Conservation (phyloP, 805 yeast species). For the Saturnispora besseyi region DNA sequence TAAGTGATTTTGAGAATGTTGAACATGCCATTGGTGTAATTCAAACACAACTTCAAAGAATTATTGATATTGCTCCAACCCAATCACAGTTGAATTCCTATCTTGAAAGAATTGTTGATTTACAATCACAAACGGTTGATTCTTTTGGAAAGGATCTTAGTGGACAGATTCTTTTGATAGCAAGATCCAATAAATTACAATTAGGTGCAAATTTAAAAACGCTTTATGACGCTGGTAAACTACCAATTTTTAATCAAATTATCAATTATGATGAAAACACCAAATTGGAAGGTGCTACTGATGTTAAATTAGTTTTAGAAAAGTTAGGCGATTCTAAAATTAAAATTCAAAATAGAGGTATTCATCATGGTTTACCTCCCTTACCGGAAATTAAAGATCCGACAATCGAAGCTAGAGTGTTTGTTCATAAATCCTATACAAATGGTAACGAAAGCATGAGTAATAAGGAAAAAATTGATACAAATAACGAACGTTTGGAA, state of each 20-base stretch:
- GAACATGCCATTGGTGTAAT: conserved; percentile 48
- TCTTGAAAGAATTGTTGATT: conserved; percentile 13
- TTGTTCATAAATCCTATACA: conserved; percentile 69
- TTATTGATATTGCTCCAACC: conserved; percentile 52
- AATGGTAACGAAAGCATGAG: conserved; percentile 48
- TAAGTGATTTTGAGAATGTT: conserved; percentile 17
- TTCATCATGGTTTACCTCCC: conserved; percentile 35
- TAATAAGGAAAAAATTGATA: conserved; percentile 46
- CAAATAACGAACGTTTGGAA: conserved; percentile 82
- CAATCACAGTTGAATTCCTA: conserved; percentile 31
- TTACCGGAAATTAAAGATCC: conserved; percentile 60
- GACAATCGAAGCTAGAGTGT: conserved; percentile 57
- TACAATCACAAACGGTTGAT: conserved; percentile 2
- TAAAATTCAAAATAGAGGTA: conserved; percentile 13
- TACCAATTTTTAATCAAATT: conserved; percentile 49
- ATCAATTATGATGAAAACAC: conserved; percentile 31
- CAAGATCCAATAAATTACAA: conserved; percentile 44
- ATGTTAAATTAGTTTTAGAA: conserved; percentile 12
- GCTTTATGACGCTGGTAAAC: conserved; percentile 37
- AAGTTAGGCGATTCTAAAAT: conserved; percentile 8
- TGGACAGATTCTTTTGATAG: conserved; percentile 40
- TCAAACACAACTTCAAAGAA: conserved; percentile 41
- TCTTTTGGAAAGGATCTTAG: conserved; percentile 15
- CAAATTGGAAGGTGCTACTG: conserved; percentile 14
- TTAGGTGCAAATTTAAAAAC: conserved; percentile 55